Percentiles rank a stretch among this genome's conserved stretches.
phyloP scores from a whole-genome alignment of 2,329 filamentous ascomycete species.

The Nannizziopsis arthrosporioides region DNA sequence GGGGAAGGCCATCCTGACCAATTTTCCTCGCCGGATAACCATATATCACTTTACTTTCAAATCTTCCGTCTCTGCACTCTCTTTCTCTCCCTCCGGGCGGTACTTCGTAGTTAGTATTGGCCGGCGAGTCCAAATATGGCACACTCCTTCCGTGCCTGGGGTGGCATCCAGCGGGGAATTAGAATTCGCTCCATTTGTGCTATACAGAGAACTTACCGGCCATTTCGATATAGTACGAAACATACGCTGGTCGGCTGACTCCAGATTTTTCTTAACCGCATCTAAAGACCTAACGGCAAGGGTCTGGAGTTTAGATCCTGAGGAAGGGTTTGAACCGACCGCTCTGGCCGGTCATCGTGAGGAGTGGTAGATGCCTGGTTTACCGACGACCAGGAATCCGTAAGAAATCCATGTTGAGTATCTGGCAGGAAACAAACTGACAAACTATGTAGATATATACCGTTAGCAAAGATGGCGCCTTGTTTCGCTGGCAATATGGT shows the following conservation, averaged over 20 bases:
- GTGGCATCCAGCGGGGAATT: slow-evolving; percentile 66
- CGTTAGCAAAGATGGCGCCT: slow-evolving; percentile 89
- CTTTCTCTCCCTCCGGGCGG: slow-evolving; percentile 81
- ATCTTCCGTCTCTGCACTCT: slow-evolving; percentile 64
- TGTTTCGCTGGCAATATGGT: slow-evolving; percentile 86
- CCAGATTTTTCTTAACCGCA: slow-evolving; percentile 82
- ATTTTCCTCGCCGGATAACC: slow-evolving; percentile 70
- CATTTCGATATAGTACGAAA: slow-evolving; percentile 80
- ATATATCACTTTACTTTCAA: slow-evolving; percentile 96
- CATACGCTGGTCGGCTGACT: slow-evolving; percentile 93
- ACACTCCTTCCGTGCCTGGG: slow-evolving; percentile 81
- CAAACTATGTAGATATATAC: slow-evolving; percentile 58
- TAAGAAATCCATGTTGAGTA: slow-evolving; percentile 14
- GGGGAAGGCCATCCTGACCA: slow-evolving; percentile 85
- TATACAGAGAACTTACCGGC: slow-evolving; percentile 71
- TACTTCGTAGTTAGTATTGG: slow-evolving; percentile 85
- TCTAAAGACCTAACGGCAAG: slow-evolving; percentile 85
- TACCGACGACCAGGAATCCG: slow-evolving; percentile 77
- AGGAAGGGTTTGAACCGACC: slow-evolving; percentile 81
- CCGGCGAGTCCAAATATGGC: slow-evolving; percentile 86
- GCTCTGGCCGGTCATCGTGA: slow-evolving; percentile 85
- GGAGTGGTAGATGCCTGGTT: slow-evolving; percentile 91
- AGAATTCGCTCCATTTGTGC: slow-evolving; percentile 89
- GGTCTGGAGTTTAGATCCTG: slow-evolving; percentile 85
- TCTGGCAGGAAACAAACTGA: slow-evolving; percentile 7